Evolutionary conservation across 768 basidiomycete species (phyloP).

Genomic region (Rhodosporidiobolus odoratus): DNA sequence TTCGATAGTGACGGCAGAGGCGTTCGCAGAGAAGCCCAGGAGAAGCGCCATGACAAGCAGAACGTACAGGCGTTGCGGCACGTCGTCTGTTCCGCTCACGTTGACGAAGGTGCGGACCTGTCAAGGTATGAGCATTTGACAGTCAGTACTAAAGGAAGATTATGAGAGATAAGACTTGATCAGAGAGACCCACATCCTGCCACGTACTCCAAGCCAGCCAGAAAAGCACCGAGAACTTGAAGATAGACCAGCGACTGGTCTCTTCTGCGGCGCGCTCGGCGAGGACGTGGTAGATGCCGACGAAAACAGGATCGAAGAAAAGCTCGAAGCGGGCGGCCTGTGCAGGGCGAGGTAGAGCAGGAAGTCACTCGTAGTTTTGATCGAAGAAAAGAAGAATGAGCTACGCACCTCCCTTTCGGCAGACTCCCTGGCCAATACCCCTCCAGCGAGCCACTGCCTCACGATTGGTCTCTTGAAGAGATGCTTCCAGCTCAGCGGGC

Average conservation of each 20-base stretch:
- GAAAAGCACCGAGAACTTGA: constrained; percentile 37
- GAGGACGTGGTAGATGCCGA: constrained; percentile 46
- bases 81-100: constrained; percentile 45
- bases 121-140: neutral
- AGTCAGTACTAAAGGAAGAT: neutral
- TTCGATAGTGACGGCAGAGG: constrained; percentile 43
- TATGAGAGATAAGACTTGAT: too few species aligned
- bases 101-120: constrained; percentile 45
- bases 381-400: too few species aligned
- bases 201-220: constrained; percentile 45
- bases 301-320: constrained; percentile 48
- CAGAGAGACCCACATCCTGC: constrained; percentile 38
- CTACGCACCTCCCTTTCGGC: constrained; percentile 5
- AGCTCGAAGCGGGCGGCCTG: constrained; percentile 45
- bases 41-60: constrained; percentile 40
- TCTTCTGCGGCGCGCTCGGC: constrained; percentile 44
- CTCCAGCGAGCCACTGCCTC: constrained; percentile 4
- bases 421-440: neutral
- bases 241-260: neutral
- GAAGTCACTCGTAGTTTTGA: neutral
- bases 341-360: neutral
- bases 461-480: constrained; percentile 8
- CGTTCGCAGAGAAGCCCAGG: constrained; percentile 46
- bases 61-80: constrained; percentile 4
- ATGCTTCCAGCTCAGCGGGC: constrained; percentile 3